Conservation (phyloP, 1,139 yeast genomes). For the Groenewaldozyma auringiensis region DNA sequence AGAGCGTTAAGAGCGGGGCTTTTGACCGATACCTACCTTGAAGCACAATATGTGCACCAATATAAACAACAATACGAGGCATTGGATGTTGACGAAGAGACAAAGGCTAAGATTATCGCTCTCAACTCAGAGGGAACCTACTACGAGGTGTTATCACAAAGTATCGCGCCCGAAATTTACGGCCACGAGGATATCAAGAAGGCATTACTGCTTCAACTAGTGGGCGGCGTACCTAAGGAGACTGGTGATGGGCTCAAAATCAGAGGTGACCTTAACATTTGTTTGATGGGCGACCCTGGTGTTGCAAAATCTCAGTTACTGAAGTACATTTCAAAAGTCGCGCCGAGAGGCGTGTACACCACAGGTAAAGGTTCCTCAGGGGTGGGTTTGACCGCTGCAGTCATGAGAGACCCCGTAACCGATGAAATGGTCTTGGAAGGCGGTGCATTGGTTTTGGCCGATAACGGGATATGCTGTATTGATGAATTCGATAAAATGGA, state of each 20-base stretch:
- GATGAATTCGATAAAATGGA: slow-evolving; percentile 99
- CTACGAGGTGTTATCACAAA: slow-evolving; percentile 71
- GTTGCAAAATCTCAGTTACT: slow-evolving; percentile 96
- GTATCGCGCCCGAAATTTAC: slow-evolving; percentile 96
- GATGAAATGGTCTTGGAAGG: slow-evolving; percentile 99
- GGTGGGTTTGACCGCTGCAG: slow-evolving; percentile 98
- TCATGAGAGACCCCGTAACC: slow-evolving; percentile 96
- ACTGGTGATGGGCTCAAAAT: slow-evolving; percentile 95
- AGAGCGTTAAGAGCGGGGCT: slow-evolving; percentile 87
- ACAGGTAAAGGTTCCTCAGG: slow-evolving; percentile 99
- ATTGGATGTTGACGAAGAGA: slow-evolving; percentile 50
- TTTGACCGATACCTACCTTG: slow-evolving; percentile 87
- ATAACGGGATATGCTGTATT: slow-evolving; percentile 96
- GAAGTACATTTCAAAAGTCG: slow-evolving; percentile 84
- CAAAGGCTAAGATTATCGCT: slow-evolving; percentile 47
- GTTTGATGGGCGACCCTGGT: slow-evolving; percentile 99
- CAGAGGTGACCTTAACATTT: slow-evolving; percentile 94
- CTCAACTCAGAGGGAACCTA: slow-evolving; percentile 57
- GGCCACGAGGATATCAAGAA: slow-evolving; percentile 94
- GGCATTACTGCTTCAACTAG: slow-evolving; percentile 70
- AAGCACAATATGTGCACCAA: slow-evolving; percentile 77
- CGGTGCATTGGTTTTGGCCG: slow-evolving; percentile 95
- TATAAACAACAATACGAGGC: slow-evolving; percentile 83
- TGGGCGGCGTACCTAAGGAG: slow-evolving; percentile 94
- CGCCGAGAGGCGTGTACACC: slow-evolving; percentile 96